Evolutionary conservation across 1,139 yeast species (phyloP).

Genomic region (Suhomyces atakaporum): DNA sequence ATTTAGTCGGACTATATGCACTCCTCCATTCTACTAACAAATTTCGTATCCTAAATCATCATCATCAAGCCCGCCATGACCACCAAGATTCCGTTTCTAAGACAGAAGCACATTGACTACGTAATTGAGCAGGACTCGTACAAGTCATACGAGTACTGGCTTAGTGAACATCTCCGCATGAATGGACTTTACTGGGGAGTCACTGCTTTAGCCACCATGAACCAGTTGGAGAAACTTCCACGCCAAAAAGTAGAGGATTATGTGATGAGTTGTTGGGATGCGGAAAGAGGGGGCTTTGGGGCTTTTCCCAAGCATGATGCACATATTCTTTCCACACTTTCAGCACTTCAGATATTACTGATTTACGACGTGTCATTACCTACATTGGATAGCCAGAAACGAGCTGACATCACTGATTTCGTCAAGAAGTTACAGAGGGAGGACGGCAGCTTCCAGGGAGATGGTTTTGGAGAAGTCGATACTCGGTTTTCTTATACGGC

Average conservation of each 20-base stretch:
- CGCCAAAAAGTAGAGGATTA: slow-evolving; percentile 63
- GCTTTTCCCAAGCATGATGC: slow-evolving; percentile 90
- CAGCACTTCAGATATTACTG: slow-evolving; percentile 78
- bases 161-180: slow-evolving; percentile 84
- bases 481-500: slow-evolving; percentile 88
- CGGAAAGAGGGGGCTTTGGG: slow-evolving; percentile 76
- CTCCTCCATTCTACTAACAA: background rate
- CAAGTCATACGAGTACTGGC: slow-evolving; percentile 72
- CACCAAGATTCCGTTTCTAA: slow-evolving; percentile 12
- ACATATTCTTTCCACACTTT: slow-evolving; percentile 82
- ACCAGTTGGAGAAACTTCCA: slow-evolving; percentile 58
- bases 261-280: slow-evolving; percentile 68
- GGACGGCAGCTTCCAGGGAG: slow-evolving; percentile 89
- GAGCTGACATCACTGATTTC: slow-evolving; percentile 33
- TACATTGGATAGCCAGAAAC: slow-evolving; percentile 23
- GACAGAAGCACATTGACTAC: slow-evolving; percentile 38
- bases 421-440: slow-evolving; percentile 60
- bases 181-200: slow-evolving; percentile 97
- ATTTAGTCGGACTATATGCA: background rate
- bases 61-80: background rate
- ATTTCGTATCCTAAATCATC: background rate
- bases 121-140: slow-evolving; percentile 42
- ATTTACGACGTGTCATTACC: slow-evolving; percentile 61
- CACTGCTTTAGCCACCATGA: slow-evolving; percentile 68
- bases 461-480: slow-evolving; percentile 87